A percentile compares a stretch with the other conserved stretches of the same genome.
Conservation (phyloP, 1,284 basidiomycete genomes). For the Boletellus dicymbophilus region DNA sequence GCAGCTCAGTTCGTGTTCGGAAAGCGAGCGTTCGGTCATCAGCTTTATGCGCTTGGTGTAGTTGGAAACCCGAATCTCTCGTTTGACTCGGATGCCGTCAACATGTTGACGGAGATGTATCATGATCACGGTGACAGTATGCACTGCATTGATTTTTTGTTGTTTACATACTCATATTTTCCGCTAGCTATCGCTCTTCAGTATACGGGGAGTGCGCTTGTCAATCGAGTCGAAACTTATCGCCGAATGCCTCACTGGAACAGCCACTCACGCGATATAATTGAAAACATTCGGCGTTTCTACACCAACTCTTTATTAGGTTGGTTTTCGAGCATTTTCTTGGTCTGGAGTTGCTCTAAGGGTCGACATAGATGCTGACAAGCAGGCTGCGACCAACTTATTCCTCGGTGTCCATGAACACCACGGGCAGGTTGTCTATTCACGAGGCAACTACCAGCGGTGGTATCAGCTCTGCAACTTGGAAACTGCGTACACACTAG, state of each 20-base stretch:
- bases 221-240: constrained; percentile 97
- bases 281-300: constrained; percentile 95
- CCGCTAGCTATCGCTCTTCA: constrained; percentile 87
- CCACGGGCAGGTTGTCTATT: constrained; percentile 40
- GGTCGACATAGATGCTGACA: constrained; percentile 79
- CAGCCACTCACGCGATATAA: constrained; percentile 95
- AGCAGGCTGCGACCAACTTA: constrained; percentile 96
- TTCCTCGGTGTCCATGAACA: constrained; percentile 87
- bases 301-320: constrained; percentile 95
- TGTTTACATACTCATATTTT: constrained; percentile 2
- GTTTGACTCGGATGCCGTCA: constrained; percentile 95
- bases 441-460: constrained; percentile 69
- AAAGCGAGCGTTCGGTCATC: constrained; percentile 93
- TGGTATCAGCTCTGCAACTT: constrained; percentile 84
- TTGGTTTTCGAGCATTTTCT: constrained; percentile 28
- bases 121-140: constrained; percentile 94
- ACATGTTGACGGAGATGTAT: constrained; percentile 99
- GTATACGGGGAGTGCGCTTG: constrained; percentile 95
- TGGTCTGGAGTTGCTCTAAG: neutral
- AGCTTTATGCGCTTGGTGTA: constrained; percentile 93
- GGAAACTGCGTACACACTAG: constrained; percentile 56
- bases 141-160: constrained; percentile 27
- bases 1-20: constrained; percentile 98
- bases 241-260: constrained; percentile 97
- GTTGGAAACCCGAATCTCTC: constrained; percentile 83